Conservation (phyloP, 345 rosid species). For the Turnera subulata region DNA sequence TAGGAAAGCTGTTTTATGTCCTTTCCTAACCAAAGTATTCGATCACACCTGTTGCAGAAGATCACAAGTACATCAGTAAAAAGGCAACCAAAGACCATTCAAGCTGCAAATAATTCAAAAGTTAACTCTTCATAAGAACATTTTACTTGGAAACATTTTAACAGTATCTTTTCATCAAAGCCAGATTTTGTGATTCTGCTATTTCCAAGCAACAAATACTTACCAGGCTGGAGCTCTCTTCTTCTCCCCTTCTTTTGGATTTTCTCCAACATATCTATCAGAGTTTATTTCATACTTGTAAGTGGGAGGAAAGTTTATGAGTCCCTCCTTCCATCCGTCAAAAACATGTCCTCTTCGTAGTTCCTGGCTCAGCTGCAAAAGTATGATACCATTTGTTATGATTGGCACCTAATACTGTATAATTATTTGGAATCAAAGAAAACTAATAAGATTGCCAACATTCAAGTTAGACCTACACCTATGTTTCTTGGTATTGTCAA, state of each 20-base stretch:
- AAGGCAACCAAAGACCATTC: neutral
- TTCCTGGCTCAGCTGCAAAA: constrained; percentile 67
- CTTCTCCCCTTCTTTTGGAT: constrained; percentile 77
- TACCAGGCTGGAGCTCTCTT: constrained; percentile 98
- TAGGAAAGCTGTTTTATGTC: constrained; percentile 74
- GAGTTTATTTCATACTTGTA: constrained; percentile 90
- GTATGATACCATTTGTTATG: neutral
- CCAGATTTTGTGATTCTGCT: neutral
- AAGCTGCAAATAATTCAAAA: neutral
- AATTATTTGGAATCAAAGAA: too few relatives aligned
- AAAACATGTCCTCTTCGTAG: constrained; percentile 70
- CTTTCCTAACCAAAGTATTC: constrained; percentile 89
- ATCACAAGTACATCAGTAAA: constrained; percentile 7
- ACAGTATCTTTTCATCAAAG: neutral
- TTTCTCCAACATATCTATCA: constrained; percentile 81
- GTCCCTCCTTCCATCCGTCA: constrained; percentile 91
- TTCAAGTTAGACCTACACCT: too few relatives aligned
- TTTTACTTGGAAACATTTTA: too few relatives aligned
- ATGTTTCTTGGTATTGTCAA: too few relatives aligned
- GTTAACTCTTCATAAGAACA: neutral
- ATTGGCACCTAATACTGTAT: too few relatives aligned
- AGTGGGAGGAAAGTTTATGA: constrained; percentile 81
- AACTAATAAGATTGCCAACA: too few relatives aligned
- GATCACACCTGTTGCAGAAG: constrained; percentile 68
- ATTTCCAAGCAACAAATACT: constrained; percentile 5